Conservation (phyloP, 768 basidiomycete genomes). For the Leucogyrophana mollusca region DNA sequence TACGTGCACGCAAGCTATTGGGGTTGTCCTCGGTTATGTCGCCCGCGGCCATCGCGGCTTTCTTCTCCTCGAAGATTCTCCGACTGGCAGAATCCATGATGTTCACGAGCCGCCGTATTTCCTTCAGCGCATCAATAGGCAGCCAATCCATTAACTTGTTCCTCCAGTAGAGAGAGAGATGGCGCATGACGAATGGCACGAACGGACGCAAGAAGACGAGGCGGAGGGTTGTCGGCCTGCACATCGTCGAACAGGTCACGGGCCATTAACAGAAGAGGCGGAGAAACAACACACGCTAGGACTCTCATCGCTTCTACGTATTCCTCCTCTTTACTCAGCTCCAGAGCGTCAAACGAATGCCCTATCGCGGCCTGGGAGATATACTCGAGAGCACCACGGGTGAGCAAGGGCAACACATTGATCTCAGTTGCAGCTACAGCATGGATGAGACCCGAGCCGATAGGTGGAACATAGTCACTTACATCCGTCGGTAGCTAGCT, state of each 20-base stretch:
- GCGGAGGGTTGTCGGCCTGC: slow-evolving; percentile 24
- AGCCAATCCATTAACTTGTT: slow-evolving; percentile 33
- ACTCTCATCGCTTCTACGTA: slow-evolving; percentile 29
- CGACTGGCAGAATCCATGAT: slow-evolving; percentile 29
- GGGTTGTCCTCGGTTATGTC: background rate
- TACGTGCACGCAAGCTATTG: slow-evolving; percentile 9
- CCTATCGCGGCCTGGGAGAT: slow-evolving; percentile 33
- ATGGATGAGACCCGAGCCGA: background rate
- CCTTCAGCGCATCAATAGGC: slow-evolving; percentile 25
- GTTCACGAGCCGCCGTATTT: slow-evolving; percentile 14
- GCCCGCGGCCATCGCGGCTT: slow-evolving; percentile 13
- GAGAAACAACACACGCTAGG: slow-evolving; percentile 24
- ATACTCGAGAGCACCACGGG: slow-evolving; percentile 34
- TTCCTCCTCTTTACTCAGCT: slow-evolving; percentile 19
- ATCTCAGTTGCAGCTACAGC: slow-evolving; percentile 26
- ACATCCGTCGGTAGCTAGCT: slow-evolving; percentile 23
- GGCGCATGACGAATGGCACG: slow-evolving; percentile 28
- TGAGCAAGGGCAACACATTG: slow-evolving; percentile 32
- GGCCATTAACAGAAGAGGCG: background rate
- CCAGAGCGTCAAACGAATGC: slow-evolving; percentile 29
- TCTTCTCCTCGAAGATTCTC: slow-evolving; percentile 29
- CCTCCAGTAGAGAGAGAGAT: slow-evolving; percentile 25
- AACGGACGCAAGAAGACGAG: slow-evolving; percentile 31
- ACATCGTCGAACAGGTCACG: background rate
- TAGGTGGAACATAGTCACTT: slow-evolving; percentile 5